Base-by-base conservation (phyloP, 805 yeast genomes). In the Torulaspora quercuum region DNA sequence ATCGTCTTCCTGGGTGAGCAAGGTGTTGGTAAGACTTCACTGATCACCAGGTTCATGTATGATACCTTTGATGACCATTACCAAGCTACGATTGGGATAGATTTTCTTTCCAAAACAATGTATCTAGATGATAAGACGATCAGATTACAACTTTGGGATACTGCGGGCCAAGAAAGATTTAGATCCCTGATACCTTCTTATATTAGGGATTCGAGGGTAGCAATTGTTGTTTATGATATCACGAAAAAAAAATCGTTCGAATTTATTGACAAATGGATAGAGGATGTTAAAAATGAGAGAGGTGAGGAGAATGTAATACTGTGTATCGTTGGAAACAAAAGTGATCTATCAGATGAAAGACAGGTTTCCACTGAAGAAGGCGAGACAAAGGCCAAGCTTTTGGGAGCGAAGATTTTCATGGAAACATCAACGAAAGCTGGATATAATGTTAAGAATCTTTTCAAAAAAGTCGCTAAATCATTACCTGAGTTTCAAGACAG, bases 1-100 rank as follows among this genome's bases (percentile, higher is more conserved):
- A 85, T 90, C 39, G 97, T 90, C 22, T 92, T 90, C 60, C 71
- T 90, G 23, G 98, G 98, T n/a, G 98, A 90, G 61, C 86, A 92
- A 55, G 83, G 82, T 70, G 97, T 90, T 25, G 98, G 98, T 26
- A 90, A 90, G 61, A 90, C 98, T 4, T 90, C 97, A 2, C 73
- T 90, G 44, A 86, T 90, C 49, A 89, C 97, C n/a, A 72, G 97
- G 48, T 90, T 92, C 67, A 90, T 90, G 97, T 90, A 90, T 60
- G 97, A 92, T 59, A 83, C 95, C 12, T 90, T 90, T 61, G 97
- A 90, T 61, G 90, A 92, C 24, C 95, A 89, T 58, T 92, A 92
- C 59, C 63, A 76, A 66, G 97, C 98, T 11, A 90, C 98, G 0
- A 88, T 92, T 37, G 98, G 98, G 16, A 92, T 92, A 45, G 97